These are phyloP conservation scores for Trichoderma sp. DNA, from an alignment of 2,329 filamentous ascomycete species.

Conservation along the genomic window DNA sequence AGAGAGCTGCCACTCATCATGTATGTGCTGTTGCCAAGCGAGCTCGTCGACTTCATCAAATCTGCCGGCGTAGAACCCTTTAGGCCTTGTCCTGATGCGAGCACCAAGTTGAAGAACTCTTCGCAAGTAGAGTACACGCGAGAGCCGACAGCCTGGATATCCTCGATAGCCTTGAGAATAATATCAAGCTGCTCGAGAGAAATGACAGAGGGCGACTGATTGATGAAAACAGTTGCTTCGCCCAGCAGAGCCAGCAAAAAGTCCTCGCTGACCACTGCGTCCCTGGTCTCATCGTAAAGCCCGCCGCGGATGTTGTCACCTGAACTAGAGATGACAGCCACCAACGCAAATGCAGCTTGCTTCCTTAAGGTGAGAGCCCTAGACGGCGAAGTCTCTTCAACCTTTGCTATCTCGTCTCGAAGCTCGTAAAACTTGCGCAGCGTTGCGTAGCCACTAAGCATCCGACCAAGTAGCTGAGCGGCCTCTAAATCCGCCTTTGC, in stretches of 20 bases:
- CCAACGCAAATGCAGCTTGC: conserved; percentile 68
- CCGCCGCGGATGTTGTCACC: conserved; percentile 90
- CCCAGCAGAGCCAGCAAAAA: conserved; percentile 80
- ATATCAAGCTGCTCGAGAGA: conserved; percentile 70
- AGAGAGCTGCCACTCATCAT: conserved; percentile 72
- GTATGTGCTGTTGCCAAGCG: conserved; percentile 59
- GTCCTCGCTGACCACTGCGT: conserved; percentile 84
- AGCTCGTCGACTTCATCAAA: conserved; percentile 55
- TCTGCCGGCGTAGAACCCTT: conserved; percentile 63
- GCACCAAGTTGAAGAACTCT: conserved; percentile 72
- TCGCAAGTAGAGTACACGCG: conserved; percentile 72
- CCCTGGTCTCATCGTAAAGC: conserved; percentile 75
- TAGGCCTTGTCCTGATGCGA: conserved; percentile 64
- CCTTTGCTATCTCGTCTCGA: conserved; percentile 54
- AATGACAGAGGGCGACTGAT: conserved; percentile 54
- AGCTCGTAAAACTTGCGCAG: conserved; percentile 86
- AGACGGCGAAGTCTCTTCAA: conserved; percentile 30
- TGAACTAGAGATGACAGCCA: conserved; percentile 81
- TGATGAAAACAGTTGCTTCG: conserved; percentile 76
- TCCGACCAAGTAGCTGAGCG: conserved; percentile 76
- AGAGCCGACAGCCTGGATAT: conserved; percentile 70
- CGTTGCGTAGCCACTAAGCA: conserved; percentile 89
- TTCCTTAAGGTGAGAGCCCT: conserved; percentile 60
- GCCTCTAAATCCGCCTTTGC: conserved; percentile 75
- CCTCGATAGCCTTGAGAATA: conserved; percentile 74